A percentile compares a stretch with the other conserved stretches of the same genome.
These are phyloP conservation scores for Diplodia sapinea DNA, from an alignment of 2,329 filamentous ascomycete species.

Conservation along the genomic window DNA sequence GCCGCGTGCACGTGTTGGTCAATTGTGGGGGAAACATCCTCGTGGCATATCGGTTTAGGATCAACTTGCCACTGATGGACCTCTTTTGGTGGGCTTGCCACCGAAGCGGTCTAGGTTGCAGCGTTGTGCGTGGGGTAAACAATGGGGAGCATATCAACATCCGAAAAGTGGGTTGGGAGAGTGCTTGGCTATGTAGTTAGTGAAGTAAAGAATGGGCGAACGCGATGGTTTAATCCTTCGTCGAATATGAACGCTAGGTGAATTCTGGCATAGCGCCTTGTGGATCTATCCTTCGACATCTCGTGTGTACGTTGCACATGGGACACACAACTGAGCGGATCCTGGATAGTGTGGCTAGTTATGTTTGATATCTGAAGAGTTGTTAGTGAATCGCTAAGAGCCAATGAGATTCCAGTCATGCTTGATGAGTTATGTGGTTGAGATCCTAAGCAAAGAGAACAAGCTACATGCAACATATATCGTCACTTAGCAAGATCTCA, in stretches of 20 bases:
- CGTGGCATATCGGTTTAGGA: neutral
- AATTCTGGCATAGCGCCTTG: neutral
- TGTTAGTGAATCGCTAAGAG: neutral
- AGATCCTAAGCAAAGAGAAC: neutral
- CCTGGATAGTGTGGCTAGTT: neutral
- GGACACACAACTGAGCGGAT: neutral
- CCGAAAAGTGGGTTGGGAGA: neutral
- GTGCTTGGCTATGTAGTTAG: neutral
- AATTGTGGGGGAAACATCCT: neutral
- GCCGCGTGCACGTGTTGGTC: neutral
- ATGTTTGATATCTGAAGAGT: neutral
- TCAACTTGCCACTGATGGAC: slow-evolving; percentile 1
- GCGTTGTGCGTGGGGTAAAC: neutral
- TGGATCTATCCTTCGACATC: neutral
- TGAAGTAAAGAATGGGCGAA: neutral
- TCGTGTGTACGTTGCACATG: neutral
- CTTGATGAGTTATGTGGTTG: neutral
- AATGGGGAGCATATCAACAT: neutral
- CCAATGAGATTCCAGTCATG: neutral
- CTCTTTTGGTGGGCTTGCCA: neutral
- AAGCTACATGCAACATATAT: too few relatives aligned
- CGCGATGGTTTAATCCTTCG: neutral
- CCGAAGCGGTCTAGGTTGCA: neutral
- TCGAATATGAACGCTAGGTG: neutral
- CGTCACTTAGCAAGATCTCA: neutral